A percentile compares a stretch with the other conserved stretches of the same genome.
phyloP scores from a whole-genome alignment of 1,139 yeast species.

The Suzukiozyma palmioleophila region DNA sequence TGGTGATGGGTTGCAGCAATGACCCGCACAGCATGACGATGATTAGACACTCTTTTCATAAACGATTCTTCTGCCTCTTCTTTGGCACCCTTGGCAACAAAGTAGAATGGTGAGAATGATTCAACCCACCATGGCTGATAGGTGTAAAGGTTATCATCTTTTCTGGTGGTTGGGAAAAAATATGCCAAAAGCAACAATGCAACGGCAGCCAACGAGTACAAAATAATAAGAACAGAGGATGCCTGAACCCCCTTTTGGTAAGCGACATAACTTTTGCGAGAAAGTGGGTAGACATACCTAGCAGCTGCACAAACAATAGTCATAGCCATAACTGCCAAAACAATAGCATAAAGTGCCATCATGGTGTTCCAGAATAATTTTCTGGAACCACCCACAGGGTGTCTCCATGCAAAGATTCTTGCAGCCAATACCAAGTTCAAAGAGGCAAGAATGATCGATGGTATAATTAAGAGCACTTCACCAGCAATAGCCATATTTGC shows the following conservation, averaged over 20 bases:
- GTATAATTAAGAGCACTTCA: constrained; percentile 32
- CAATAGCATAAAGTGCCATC: constrained; percentile 28
- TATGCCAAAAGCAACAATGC: constrained; percentile 35
- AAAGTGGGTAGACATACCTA: constrained; percentile 30
- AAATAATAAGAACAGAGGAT: constrained; percentile 26
- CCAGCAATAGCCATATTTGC: constrained; percentile 26
- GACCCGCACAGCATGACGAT: constrained; percentile 40
- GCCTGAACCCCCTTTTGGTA: constrained; percentile 30
- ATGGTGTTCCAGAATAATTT: constrained; percentile 32
- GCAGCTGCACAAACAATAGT: constrained; percentile 32
- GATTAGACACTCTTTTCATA: constrained; percentile 41
- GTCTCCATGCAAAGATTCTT: constrained; percentile 44
- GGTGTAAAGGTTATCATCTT: constrained; percentile 40
- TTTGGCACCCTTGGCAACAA: constrained; percentile 35
- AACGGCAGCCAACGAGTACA: constrained; percentile 34
- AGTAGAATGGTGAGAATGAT: constrained; percentile 38
- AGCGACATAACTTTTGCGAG: constrained; percentile 14
- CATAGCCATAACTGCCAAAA: constrained; percentile 25
- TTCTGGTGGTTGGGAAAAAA: constrained; percentile 38
- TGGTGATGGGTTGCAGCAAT: constrained; percentile 45
- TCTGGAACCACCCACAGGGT: constrained; percentile 44
- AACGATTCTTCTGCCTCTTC: constrained; percentile 38
- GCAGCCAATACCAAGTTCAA: constrained; percentile 39
- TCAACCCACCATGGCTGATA: constrained; percentile 49
- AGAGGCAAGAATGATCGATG: constrained; percentile 31